A percentile compares a stretch with the other conserved stretches of the same genome.
Evolutionary conservation across 306 rosid species (phyloP).

Genomic region (Carpinus viminea): DNA sequence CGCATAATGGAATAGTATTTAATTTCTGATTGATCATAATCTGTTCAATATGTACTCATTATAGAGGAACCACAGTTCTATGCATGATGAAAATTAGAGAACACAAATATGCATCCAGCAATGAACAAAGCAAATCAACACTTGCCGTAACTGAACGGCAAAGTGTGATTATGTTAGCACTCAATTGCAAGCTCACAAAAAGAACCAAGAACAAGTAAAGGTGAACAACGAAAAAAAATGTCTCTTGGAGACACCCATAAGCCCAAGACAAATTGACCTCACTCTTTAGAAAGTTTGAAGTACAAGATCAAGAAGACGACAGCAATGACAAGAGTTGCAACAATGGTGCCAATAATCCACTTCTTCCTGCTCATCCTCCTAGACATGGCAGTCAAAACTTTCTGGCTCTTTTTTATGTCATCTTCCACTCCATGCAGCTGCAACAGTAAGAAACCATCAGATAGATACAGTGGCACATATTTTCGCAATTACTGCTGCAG

Average conservation of each 20-base stretch:
- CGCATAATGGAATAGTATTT: not conserved
- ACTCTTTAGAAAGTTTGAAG: constrained; percentile 45
- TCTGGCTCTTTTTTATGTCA: constrained; percentile 54
- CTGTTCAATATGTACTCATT: constrained; percentile 9
- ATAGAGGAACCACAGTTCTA: constrained; percentile 20
- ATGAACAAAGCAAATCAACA: constrained; percentile 18
- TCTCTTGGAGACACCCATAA: constrained; percentile 27
- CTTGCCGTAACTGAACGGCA: constrained; percentile 40
- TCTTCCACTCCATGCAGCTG: constrained; percentile 65
- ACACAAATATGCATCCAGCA: constrained; percentile 21
- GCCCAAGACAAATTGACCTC: constrained; percentile 22
- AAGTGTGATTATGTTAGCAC: constrained; percentile 40
- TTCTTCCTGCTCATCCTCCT: constrained; percentile 64
- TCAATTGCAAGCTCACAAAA: constrained; percentile 41
- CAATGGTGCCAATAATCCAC: constrained; percentile 53
- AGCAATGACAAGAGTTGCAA: constrained; percentile 46
- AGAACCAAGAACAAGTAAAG: not conserved
- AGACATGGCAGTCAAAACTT: constrained; percentile 52
- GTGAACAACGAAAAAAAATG: constrained; percentile 10
- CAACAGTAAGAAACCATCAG: not conserved
- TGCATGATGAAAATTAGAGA: constrained; percentile 25
- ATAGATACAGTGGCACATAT: constrained; percentile 2
- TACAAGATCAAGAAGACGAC: constrained; percentile 47
- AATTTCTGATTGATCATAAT: not conserved
- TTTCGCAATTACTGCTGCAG: not conserved